Conservation (phyloP, 139 green algal genomes). For the Chlorella sp. region DNA sequence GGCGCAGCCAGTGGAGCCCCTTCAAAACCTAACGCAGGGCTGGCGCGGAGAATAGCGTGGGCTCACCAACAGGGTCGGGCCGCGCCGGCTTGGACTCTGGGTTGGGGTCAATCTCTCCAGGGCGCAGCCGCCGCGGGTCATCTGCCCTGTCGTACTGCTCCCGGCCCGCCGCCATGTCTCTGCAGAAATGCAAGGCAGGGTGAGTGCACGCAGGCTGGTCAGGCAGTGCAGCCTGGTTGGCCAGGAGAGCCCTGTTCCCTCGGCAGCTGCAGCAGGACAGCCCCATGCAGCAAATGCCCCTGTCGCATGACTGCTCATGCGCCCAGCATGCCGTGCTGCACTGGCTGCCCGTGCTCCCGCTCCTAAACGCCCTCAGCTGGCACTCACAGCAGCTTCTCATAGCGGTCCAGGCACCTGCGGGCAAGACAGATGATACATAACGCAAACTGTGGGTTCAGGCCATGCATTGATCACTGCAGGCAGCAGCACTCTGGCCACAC, state of each 20-base stretch:
- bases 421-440: too few species aligned
- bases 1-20: too few species aligned
- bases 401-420: constrained; percentile 85
- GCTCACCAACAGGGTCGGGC: constrained; percentile 23
- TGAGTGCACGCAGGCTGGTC: background rate
- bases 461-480: too few species aligned
- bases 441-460: too few species aligned
- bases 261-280: too few species aligned
- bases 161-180: constrained; percentile 79
- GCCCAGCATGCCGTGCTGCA: background rate
- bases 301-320: too few species aligned
- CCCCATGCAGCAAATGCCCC: too few species aligned
- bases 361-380: background rate
- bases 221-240: background rate
- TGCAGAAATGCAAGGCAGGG: background rate
- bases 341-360: too few species aligned
- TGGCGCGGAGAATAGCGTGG: too few species aligned
- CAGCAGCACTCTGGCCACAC: too few species aligned
- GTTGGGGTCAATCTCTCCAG: constrained; percentile 99
- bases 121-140: constrained; percentile 92
- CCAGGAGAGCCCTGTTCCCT: background rate
- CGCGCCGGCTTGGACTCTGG: constrained; percentile 95
- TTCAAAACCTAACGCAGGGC: too few species aligned
- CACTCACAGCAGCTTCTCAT: constrained; percentile 87
- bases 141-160: constrained; percentile 93